Base-by-base conservation (phyloP, 371 early-diverging fungal genomes). In the Mortierella sp. region DNA sequence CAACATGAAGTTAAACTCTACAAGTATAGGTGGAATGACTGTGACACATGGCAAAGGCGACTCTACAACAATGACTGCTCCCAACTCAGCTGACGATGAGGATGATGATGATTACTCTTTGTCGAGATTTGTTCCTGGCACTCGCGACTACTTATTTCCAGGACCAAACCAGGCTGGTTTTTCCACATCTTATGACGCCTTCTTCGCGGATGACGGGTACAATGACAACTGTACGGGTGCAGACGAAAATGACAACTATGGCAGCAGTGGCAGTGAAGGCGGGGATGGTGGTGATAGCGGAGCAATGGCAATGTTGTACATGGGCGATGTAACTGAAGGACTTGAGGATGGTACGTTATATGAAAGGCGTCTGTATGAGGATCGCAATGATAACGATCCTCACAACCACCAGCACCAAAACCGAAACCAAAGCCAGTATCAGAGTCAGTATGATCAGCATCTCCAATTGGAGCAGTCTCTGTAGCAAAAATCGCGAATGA, bases 181-280 rank as follows among this genome's bases (percentile, higher is more conserved):
- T 35, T 72, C 78, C 5, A 68, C 73, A 20, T 78, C 78, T 10
- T 78, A 73, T 51, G 78, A 78, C 39, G 68, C 73, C 14, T 73
- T 78, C 49, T 73, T 73, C 57, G 32, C 70, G 1, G 78, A 72
- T 47, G 77, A 77, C 5, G 57, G 28, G 3, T 59, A 66, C 49
- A 47, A 47, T 11, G 43, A 52, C n/a, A 26, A 32, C n/a, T 37
- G 39, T 10, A 40, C 62, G n/a, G 20, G 5, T 14, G n/a, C 62
- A 24, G 40, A 9, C 11, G 43, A 40, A 43, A 61, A n/a, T 37
- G 18, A 54, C 39, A 35, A 49, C 67, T 8, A 52, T 24, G 24
- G 9, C 28, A 22, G 39, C 40, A 62, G 62, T 26, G 16, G 59
- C 0, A 59, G 59, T 16, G 35, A 20, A 16, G 22, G 9, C 3